Conservation (phyloP, 495 filamentous ascomycete species). For the Rhizodiscina lignyota region DNA sequence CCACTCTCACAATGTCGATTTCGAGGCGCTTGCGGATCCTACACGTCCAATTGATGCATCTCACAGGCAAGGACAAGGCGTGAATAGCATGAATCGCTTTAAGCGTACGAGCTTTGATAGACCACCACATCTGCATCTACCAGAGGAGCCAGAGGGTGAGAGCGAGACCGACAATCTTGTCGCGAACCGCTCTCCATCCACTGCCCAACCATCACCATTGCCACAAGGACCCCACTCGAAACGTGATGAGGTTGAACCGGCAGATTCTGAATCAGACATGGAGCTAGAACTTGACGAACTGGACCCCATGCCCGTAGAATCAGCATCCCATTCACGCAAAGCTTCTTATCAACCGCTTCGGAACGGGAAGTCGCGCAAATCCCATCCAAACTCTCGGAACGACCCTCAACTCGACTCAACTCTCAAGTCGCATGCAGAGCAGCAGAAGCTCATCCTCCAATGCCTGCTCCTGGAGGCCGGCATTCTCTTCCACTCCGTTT, state of each 20-base stretch:
- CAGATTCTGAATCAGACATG: too few species aligned
- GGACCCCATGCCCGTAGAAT: too few species aligned
- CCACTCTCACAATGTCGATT: conserved; percentile 17
- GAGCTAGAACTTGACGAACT: too few species aligned
- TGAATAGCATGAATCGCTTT: not conserved
- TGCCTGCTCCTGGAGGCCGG: conserved; percentile 27
- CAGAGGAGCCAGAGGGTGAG: not conserved
- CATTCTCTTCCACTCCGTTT: conserved; percentile 41
- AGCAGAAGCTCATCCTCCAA: conserved; percentile 18
- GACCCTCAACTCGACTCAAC: not conserved
- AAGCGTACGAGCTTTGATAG: not conserved
- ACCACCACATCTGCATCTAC: not conserved
- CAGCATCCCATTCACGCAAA: not conserved
- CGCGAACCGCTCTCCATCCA: not conserved
- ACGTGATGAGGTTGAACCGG: too few species aligned
- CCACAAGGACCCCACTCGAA: too few species aligned
- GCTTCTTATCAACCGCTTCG: not conserved
- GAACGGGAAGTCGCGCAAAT: not conserved
- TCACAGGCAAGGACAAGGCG: not conserved
- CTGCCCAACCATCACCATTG: too few species aligned
- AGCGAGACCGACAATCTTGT: not conserved
- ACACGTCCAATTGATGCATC: not conserved
- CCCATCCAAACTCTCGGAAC: not conserved
- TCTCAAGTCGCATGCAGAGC: conserved; percentile 4
- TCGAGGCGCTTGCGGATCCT: conserved; percentile 5